A percentile compares a stretch with the other conserved stretches of the same genome.
These are phyloP conservation scores for Millerago galiae DNA, from an alignment of 805 yeast genomes.

Conservation along the genomic window DNA sequence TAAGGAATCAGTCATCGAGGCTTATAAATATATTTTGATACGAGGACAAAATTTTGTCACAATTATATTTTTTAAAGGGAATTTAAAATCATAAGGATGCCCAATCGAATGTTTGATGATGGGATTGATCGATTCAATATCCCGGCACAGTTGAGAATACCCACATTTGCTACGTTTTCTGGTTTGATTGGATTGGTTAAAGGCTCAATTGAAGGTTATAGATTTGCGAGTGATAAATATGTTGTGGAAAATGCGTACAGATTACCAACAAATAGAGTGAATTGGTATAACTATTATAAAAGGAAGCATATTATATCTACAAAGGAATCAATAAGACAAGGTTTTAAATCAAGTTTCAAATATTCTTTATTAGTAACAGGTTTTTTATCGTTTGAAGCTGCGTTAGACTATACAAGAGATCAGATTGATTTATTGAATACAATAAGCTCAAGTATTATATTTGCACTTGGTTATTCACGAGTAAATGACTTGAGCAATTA, in stretches of 20 bases:
- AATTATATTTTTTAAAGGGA: not conserved
- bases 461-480: conserved; percentile 48
- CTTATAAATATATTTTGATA: not conserved
- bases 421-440: conserved; percentile 58
- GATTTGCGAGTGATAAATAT: conserved; percentile 47
- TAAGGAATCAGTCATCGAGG: not conserved
- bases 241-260: conserved; percentile 80
- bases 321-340: conserved; percentile 44
- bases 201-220: conserved; percentile 59
- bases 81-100: not conserved
- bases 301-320: conserved; percentile 72
- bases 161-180: conserved; percentile 33
- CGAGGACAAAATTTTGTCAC: no score
- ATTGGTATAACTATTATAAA: conserved; percentile 86
- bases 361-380: conserved; percentile 39
- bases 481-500: conserved; percentile 31
- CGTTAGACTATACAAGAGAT: conserved; percentile 47
- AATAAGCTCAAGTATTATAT: conserved; percentile 44
- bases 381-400: conserved; percentile 57
- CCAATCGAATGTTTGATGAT: not conserved
- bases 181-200: conserved; percentile 40
- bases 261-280: conserved; percentile 68
- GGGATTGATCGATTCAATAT: conserved; percentile 37
- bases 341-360: conserved; percentile 36
- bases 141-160: conserved; percentile 39